phyloP scores from a whole-genome alignment of 2,329 filamentous ascomycete genomes.

The Corynespora cassiicola region DNA sequence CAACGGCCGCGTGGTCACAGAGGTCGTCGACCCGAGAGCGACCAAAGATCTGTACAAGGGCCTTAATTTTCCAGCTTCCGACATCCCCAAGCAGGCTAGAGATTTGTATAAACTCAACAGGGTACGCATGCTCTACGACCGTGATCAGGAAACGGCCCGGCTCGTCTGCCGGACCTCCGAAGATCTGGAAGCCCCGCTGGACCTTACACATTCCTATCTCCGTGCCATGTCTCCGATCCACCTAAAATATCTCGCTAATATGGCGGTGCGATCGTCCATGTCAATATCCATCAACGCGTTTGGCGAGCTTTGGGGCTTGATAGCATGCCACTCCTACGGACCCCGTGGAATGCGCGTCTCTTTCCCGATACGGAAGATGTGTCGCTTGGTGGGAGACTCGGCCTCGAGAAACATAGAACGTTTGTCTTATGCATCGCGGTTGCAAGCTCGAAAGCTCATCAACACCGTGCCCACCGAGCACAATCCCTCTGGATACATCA shows the following conservation, averaged over 20 bases:
- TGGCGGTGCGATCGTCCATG: slow-evolving; percentile 94
- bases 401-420: slow-evolving; percentile 88
- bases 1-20: slow-evolving; percentile 87
- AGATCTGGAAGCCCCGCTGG: slow-evolving; percentile 76
- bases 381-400: slow-evolving; percentile 82
- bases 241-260: slow-evolving; percentile 84
- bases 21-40: slow-evolving; percentile 79
- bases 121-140: slow-evolving; percentile 84
- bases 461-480: slow-evolving; percentile 81
- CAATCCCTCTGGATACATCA: slow-evolving; percentile 88
- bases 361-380: slow-evolving; percentile 92
- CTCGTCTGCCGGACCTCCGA: slow-evolving; percentile 79
- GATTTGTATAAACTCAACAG: slow-evolving; percentile 93
- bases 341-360: slow-evolving; percentile 83
- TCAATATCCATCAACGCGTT: slow-evolving; percentile 92
- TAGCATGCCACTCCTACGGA: slow-evolving; percentile 85
- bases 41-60: slow-evolving; percentile 88
- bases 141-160: slow-evolving; percentile 78
- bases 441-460: slow-evolving; percentile 87
- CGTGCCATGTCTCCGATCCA: slow-evolving; percentile 92
- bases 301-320: slow-evolving; percentile 83
- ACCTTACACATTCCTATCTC: slow-evolving; percentile 84
- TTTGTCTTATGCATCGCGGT: slow-evolving; percentile 81
- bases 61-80: slow-evolving; percentile 85
- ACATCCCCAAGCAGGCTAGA: slow-evolving; percentile 83